Evolutionary conservation across 1,284 basidiomycete genomes (phyloP), one percentile per base, ranked within the genome.

Genomic region (Apiotrichum laibachii): DNA sequence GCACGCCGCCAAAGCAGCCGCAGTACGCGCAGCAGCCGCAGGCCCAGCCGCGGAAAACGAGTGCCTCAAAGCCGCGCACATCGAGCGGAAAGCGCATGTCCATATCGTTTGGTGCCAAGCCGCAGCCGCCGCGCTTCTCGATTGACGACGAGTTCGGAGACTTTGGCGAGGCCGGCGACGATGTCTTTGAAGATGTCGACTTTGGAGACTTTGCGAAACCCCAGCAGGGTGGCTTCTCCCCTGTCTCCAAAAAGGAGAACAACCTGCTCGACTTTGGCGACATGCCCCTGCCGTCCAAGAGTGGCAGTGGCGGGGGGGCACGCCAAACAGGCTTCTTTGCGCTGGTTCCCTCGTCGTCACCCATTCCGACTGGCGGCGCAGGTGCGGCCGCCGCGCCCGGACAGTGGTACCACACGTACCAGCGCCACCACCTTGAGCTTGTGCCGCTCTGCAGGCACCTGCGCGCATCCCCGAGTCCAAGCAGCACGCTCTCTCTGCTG

Each of bases 131-230:
- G 72, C 34, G 53, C 4, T 42, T 44, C 39, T 51, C 50, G 8
- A 26, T 43, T 50, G 72, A 73, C 33, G 73, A 72, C 55, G 72
- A 75, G 46, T 74, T 73, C 59, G 72, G 72, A 12, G 72, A 75
- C 54, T 76, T 78, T 61, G 68, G 72, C 10, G 69, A 72, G 47
- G 65, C 60, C 33, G 51, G 40, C 5, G 64, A 64, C 42, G 67
- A 67, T 39, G 63, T 55, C 7, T 73, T 75, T 46, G 68, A 79
- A 46, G 85, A 91, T 58, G 90, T 95, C 65, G 93, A 94, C 42
- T 98, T 97, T 80, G 93, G 92, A 1, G 92, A 95, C 72, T 95
- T 85, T 46, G 72, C 53, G 22, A 13, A 13, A 22, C 35, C 6
- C n/a, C 21, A 31, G 44, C 42, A 75, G 39, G 72, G 80, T 1